Base-by-base conservation (phyloP, 192 early-diverging fungal species). In the Podila horticola region DNA sequence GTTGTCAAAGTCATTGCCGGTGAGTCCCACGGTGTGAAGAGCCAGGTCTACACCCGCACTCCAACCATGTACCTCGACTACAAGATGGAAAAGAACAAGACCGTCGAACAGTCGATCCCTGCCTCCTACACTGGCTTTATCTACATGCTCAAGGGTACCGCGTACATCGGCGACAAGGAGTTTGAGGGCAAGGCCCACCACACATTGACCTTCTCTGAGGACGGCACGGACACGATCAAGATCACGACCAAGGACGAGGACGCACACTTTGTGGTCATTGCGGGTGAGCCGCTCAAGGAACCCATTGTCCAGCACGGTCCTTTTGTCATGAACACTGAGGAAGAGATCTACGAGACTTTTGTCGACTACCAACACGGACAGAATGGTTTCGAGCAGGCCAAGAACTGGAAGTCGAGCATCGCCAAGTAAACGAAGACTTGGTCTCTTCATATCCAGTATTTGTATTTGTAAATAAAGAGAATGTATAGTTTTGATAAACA, bases 351-450 rank as follows among this genome's bases (percentile, higher is more conserved):
- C 55, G 71, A 86, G 49, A 81, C 85, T 5, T 83, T 92, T 55
- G 62, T 52, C 24, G 92, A 93, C 70, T 93, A 89, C 72, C 69
- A 92, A 49, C 58, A 63, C 5, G 86, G 85, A 33, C 64, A 72
- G 60, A 93, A 92, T 72, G 92, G 92, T 0, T 92, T 92, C 74
- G 91, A 92, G 82, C 79, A 83, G 22, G 90, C 90, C 31, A 58
- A 60, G 36, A 66, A 83, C 67, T 92, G 84, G 84, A 66, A 71
- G 0, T 76, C 83, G 5, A 58, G 64, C n/a, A 88, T 88, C 58
- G 66, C 72, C 17, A 17, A 52, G 17, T 52, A 52, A 52, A 22
- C 50, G 17, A 6, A 0, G 17, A 20, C 49, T 51, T 2, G 17
- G 19, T 51, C 50, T 50, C 20, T 2, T 52, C 8, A 0, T 52